These are phyloP conservation scores for Rhynchospora pubera DNA, from an alignment of 176 grass and related monocot genomes.

Conservation along the genomic window DNA sequence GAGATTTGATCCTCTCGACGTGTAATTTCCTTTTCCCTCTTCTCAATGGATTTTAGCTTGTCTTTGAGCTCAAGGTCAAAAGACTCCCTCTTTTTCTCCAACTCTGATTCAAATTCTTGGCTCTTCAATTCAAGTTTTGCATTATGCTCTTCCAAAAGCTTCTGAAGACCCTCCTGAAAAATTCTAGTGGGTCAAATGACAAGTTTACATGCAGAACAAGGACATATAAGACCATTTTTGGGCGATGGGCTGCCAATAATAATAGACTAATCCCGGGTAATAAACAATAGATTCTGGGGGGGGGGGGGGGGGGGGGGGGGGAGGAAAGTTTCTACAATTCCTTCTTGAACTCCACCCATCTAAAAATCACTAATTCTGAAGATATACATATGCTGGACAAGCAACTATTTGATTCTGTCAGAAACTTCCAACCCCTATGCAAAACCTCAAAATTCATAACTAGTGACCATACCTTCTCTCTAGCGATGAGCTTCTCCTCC, in stretches of 20 bases:
- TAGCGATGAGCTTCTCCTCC: conserved; percentile 51
- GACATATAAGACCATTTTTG: background rate
- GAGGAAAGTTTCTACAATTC: background rate
- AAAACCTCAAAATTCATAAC: background rate
- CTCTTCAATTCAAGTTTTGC: conserved; percentile 51
- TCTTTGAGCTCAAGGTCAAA: conserved; percentile 53
- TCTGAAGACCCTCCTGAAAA: conserved; percentile 73
- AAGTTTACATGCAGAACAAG: conserved; percentile 11
- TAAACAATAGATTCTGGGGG: background rate
- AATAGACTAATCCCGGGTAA: background rate
- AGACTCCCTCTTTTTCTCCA: conserved; percentile 51
- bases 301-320: too few species aligned
- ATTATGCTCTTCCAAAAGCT: conserved; percentile 75
- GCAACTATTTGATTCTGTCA: background rate
- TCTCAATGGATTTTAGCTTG: conserved; percentile 39
- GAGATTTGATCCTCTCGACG: conserved; percentile 47
- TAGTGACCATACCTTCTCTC: conserved; percentile 56
- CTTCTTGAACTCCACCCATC: background rate
- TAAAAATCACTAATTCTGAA: background rate
- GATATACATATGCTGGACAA: background rate
- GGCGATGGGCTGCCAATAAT: background rate
- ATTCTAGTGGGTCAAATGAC: background rate
- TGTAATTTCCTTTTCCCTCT: conserved; percentile 56
- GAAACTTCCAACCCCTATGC: background rate
- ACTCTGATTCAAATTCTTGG: conserved; percentile 58